Conservation (phyloP, 805 yeast genomes). For the Kodamaea fukazawae region DNA sequence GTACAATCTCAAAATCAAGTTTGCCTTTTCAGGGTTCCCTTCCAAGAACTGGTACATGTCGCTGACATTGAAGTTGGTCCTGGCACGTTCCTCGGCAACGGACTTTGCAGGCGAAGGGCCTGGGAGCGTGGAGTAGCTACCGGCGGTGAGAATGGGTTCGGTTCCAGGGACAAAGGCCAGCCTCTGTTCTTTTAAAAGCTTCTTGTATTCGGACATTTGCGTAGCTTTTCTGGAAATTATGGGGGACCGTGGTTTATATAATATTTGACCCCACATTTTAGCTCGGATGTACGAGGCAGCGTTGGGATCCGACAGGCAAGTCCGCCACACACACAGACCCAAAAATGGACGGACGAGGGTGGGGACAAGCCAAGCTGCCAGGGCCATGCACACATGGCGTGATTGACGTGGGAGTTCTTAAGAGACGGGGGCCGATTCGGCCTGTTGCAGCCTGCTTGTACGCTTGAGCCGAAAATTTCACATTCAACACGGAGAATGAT, state of each 20-base stretch:
- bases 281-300: neutral
- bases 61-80: slow-evolving; percentile 31
- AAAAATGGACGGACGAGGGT: no score
- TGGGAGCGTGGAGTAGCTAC: neutral
- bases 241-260: slow-evolving; percentile 7
- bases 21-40: slow-evolving; percentile 36
- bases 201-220: slow-evolving; percentile 3
- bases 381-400: no score
- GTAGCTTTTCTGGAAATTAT: neutral
- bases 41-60: slow-evolving; percentile 42
- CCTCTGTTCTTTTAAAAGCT: slow-evolving; percentile 2
- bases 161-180: slow-evolving; percentile 2
- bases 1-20: slow-evolving; percentile 26
- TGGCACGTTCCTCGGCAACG: slow-evolving; percentile 35
- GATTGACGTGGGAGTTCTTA: no score
- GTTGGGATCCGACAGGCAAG: no score
- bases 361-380: no score
- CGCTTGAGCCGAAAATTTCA: no score
- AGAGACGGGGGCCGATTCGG: no score
- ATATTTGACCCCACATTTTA: slow-evolving; percentile 7
- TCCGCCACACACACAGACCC: no score
- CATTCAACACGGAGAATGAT: no score
- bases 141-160: neutral
- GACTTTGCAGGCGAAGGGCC: slow-evolving; percentile 31
- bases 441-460: no score